Percentiles rank a stretch among this genome's conserved stretches.
These are phyloP conservation scores for Candida ipomoeae DNA, from an alignment of 805 yeast species.

Conservation along the genomic window DNA sequence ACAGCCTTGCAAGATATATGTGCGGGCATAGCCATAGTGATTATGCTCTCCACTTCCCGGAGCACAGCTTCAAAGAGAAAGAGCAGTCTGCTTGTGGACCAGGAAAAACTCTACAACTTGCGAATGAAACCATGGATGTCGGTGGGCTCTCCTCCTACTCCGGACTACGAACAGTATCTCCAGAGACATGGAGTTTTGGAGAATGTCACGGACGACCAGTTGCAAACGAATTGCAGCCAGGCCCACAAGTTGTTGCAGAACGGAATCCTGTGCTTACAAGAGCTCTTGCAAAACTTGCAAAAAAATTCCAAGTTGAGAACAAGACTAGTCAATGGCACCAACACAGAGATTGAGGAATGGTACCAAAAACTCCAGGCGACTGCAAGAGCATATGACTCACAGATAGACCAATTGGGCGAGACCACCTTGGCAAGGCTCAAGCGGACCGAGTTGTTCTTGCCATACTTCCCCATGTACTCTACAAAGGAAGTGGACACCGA, in stretches of 20 bases:
- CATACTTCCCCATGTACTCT: conserved; percentile 12
- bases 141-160: conserved; percentile 72
- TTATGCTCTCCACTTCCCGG: background rate
- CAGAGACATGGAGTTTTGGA: background rate
- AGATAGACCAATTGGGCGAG: background rate
- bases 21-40: conserved; percentile 9
- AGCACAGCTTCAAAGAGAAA: background rate
- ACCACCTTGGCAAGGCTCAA: background rate
- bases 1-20: conserved; percentile 22
- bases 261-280: conserved; percentile 5
- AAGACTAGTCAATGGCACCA: conserved; percentile 3
- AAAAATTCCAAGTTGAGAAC: conserved; percentile 4
- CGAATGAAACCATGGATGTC: conserved; percentile 78
- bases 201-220: background rate
- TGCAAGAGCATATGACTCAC: conserved; percentile 11
- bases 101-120: conserved; percentile 32
- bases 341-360: conserved; percentile 7
- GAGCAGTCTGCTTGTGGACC: background rate
- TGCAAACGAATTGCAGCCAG: background rate
- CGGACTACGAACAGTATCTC: conserved; percentile 41
- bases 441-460: conserved; percentile 7
- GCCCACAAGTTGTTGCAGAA: background rate
- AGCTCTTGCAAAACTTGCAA: conserved; percentile 8
- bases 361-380: conserved; percentile 10
- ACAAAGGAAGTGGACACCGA: background rate